Conservation (phyloP, 106 monocot genomes). For the Iris macrosiphon region DNA sequence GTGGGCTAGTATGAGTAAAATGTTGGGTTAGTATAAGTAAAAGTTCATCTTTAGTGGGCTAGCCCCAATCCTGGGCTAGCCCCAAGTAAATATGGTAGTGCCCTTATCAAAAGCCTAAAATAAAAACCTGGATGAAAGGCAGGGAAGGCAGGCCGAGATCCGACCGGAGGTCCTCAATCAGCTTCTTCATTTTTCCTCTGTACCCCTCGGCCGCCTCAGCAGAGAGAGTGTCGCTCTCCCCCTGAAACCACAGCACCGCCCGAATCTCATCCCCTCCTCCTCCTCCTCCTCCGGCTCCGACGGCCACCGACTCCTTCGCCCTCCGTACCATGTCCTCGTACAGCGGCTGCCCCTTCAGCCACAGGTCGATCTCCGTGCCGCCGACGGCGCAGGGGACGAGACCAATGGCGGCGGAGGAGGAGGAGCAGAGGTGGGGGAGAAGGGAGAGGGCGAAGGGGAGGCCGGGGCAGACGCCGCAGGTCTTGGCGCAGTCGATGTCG, state of each 20-base stretch:
- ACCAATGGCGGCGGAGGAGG: not conserved
- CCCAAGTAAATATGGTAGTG: too few relatives aligned
- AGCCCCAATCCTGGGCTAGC: too few relatives aligned
- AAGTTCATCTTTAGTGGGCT: too few relatives aligned
- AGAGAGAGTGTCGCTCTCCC: slow-evolving; percentile 67
- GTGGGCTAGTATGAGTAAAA: too few relatives aligned
- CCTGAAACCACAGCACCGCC: slow-evolving; percentile 82
- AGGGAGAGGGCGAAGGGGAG: slow-evolving; percentile 67
- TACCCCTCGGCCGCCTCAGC: slow-evolving; percentile 28
- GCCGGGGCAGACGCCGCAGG: slow-evolving; percentile 75
- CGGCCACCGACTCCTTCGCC: slow-evolving; percentile 22
- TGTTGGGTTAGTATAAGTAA: too few relatives aligned
- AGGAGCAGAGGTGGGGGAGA: not conserved
- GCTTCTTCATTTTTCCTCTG: slow-evolving; percentile 37
- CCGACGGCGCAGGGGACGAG: slow-evolving; percentile 77
- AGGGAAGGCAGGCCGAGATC: slow-evolving; percentile 50
- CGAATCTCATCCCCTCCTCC: slow-evolving; percentile 27
- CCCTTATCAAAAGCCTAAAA: too few relatives aligned
- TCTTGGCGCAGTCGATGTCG: slow-evolving; percentile 55
- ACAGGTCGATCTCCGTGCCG: slow-evolving; percentile 50
- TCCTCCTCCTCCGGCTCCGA: not conserved
- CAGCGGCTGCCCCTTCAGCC: slow-evolving; percentile 39
- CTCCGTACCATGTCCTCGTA: slow-evolving; percentile 52
- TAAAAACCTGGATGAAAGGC: slow-evolving; percentile 70
- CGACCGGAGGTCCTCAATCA: slow-evolving; percentile 36